Base-by-base conservation (phyloP, 139 green algal species). In the Picochlorum sp. region DNA sequence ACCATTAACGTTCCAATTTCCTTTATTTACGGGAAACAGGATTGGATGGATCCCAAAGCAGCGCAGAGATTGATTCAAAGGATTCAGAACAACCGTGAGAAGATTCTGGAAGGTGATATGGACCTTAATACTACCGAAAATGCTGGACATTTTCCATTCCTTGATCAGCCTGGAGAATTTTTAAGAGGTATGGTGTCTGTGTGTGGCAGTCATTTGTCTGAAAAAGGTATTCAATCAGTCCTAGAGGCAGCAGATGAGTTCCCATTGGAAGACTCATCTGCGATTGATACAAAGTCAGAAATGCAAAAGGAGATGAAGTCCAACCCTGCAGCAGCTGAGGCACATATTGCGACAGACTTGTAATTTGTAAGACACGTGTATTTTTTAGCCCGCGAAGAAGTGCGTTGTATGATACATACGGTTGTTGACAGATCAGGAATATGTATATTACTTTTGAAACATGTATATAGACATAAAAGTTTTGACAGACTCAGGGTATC, bases 11-110 rank as follows among this genome's bases (percentile, higher is more conserved):
- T 83, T 8, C 69, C 65, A 8, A 38, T 69, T 21, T 72, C 69
- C 4, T 84, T 77, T 52, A 78, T 81, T 11, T 81, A 81, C 51
- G 88, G 84, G 16, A 70, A 87, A 45, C 50, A 81, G 26, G 89
- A 96, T 73, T 96, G 89, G 83, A 89, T 89, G 83, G 73, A 89
- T 44, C 68, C 57, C 6, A 61, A 63, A 21, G 69, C 47, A 10
- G 78, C 61, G 15, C 13, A 20, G 1, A 55, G 24, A 24, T 6
- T 55, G 13, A 34, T 49, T 47, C n/a, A 59, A 16, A 38, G 41
- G 49, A n/a, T 75, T 15, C 28, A 38, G 4, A 37, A 31, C 7
- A 59, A 31, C 41, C 21, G 24, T 7, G 13, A 30, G 8, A 56
- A 60, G 18, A 49, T 78, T n/a, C 8, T 37, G 6, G 16, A 67